These are phyloP conservation scores for Psilocybe cubensis DNA, from an alignment of 768 basidiomycete genomes.

Conservation along the genomic window DNA sequence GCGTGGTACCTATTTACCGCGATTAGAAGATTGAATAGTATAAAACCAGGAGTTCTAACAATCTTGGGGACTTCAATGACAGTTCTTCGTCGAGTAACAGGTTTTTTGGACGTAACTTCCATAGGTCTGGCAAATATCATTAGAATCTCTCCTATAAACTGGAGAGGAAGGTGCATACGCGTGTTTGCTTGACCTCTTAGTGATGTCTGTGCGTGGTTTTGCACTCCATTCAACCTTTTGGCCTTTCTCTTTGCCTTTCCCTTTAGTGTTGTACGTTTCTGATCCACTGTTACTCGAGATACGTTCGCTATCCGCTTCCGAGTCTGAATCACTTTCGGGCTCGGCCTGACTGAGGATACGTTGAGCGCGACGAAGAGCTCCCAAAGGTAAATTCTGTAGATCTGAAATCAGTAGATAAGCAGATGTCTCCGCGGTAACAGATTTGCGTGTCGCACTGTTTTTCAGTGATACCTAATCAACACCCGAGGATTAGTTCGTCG, in stretches of 20 bases:
- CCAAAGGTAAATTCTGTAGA: slow-evolving; percentile 63
- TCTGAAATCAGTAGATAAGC: slow-evolving; percentile 37
- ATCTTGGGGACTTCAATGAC: slow-evolving; percentile 70
- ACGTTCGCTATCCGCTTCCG: slow-evolving; percentile 29
- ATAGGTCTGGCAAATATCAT: slow-evolving; percentile 55
- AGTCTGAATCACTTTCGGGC: slow-evolving; percentile 41
- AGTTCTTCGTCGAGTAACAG: slow-evolving; percentile 71
- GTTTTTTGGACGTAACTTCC: slow-evolving; percentile 84
- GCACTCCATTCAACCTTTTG: slow-evolving; percentile 45
- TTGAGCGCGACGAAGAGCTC: slow-evolving; percentile 68
- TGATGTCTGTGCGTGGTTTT: slow-evolving; percentile 46
- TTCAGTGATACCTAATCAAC: slow-evolving; percentile 27
- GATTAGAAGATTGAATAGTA: neutral
- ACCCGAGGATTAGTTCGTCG: neutral
- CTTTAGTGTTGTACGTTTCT: slow-evolving; percentile 20
- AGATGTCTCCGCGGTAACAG: neutral
- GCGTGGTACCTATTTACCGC: slow-evolving; percentile 60
- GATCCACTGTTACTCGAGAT: slow-evolving; percentile 20
- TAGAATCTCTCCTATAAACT: neutral
- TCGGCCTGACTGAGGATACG: slow-evolving; percentile 47
- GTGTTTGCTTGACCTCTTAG: slow-evolving; percentile 78
- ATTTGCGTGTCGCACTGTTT: slow-evolving; percentile 22
- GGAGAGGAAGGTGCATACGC: slow-evolving; percentile 60
- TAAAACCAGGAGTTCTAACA: slow-evolving; percentile 43
- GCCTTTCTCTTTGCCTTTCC: slow-evolving; percentile 35